Conservation (phyloP, 352 stramenopile species). For the Lagenidium giganteum region DNA sequence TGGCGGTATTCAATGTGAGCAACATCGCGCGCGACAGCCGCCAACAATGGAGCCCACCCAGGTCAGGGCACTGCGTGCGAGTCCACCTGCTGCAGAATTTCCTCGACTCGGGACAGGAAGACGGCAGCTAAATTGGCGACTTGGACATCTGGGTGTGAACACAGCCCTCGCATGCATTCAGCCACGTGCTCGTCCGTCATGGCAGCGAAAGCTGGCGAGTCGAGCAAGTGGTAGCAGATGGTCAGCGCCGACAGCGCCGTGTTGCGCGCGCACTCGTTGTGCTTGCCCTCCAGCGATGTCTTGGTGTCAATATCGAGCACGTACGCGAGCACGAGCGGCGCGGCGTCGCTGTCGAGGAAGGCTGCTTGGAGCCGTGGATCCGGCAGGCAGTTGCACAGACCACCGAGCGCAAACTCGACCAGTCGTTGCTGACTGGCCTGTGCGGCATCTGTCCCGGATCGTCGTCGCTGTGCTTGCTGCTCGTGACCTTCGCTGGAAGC, state of each 20-base stretch:
- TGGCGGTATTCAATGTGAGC: too few relatives aligned
- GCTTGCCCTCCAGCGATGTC: background rate
- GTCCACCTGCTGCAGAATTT: too few relatives aligned
- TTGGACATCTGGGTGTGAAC: conserved; percentile 27
- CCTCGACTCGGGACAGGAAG: conserved; percentile 33
- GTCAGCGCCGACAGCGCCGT: conserved; percentile 45
- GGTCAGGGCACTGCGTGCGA: too few relatives aligned
- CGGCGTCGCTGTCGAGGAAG: conserved; percentile 44
- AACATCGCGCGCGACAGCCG: too few relatives aligned
- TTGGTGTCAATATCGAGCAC: conserved; percentile 18
- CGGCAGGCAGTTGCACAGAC: conserved; percentile 74
- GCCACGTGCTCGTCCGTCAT: conserved; percentile 34
- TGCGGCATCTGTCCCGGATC: background rate
- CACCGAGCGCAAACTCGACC: conserved; percentile 62
- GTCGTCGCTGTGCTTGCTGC: conserved; percentile 1
- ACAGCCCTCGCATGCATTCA: conserved; percentile 23
- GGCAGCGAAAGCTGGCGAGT: conserved; percentile 38
- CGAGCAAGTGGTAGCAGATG: conserved; percentile 62
- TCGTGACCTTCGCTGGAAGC: conserved; percentile 1
- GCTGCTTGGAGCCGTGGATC: conserved; percentile 47
- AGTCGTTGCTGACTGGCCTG: conserved; percentile 38
- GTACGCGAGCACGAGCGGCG: conserved; percentile 38
- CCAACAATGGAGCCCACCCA: too few relatives aligned
- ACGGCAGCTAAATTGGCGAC: conserved; percentile 45
- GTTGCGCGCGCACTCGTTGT: conserved; percentile 21